A percentile compares a stretch with the other conserved stretches of the same genome.
phyloP scores from a whole-genome alignment of 106 monocot species.

The Xerophyta viscosa region DNA sequence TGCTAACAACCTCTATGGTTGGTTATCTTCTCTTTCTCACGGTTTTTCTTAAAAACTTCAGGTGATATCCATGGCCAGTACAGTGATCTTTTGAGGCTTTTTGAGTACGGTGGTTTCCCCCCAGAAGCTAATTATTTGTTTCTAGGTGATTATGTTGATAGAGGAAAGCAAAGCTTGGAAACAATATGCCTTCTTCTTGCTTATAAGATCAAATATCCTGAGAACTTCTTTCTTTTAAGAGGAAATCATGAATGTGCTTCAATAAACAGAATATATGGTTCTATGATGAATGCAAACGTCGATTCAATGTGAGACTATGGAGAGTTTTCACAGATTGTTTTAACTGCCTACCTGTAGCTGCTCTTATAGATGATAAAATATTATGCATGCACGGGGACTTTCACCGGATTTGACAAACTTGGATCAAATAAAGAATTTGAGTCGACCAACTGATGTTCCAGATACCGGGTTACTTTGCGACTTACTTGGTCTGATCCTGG shows the following conservation, averaged over 20 bases:
- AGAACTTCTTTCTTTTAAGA: conserved; percentile 41
- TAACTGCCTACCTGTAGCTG: conserved; percentile 46
- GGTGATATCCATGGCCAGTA: conserved; percentile 53
- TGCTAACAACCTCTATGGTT: not conserved
- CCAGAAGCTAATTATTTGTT: conserved; percentile 46
- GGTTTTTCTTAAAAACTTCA: conserved; percentile 6
- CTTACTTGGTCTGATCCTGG: conserved; percentile 44
- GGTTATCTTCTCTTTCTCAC: not conserved
- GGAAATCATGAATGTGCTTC: conserved; percentile 53
- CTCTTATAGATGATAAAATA: conserved; percentile 47
- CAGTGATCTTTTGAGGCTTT: conserved; percentile 38
- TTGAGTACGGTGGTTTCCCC: conserved; percentile 48
- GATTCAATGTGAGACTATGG: conserved; percentile 47
- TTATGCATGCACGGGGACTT: conserved; percentile 48
- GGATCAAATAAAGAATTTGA: conserved; percentile 33
- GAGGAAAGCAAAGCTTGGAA: conserved; percentile 45
- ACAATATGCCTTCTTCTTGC: conserved; percentile 49
- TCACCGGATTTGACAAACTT: conserved; percentile 32
- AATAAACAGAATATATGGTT: conserved; percentile 51
- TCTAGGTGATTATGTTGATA: conserved; percentile 42
- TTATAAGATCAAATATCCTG: conserved; percentile 45
- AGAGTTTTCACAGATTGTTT: conserved; percentile 44
- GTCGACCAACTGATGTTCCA: conserved; percentile 41
- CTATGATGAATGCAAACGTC: conserved; percentile 50
- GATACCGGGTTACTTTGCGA: conserved; percentile 47